Percentiles rank a stretch among this genome's conserved stretches.
phyloP scores from a whole-genome alignment of 2,329 filamentous ascomycete genomes.

The Raffaelea albimanens region DNA sequence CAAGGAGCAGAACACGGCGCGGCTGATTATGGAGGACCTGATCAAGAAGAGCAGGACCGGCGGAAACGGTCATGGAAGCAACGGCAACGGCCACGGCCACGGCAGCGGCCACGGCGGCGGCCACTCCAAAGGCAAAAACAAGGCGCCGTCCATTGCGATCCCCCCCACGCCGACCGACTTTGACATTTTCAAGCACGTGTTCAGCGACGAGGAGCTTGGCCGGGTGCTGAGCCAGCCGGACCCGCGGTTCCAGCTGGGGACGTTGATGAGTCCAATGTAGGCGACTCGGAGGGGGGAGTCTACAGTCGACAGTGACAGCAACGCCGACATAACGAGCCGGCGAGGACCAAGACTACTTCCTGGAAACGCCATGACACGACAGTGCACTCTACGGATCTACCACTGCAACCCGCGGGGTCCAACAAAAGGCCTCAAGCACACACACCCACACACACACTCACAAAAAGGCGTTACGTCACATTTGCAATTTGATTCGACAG shows the following conservation, averaged over 20 bases:
- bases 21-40: conserved; percentile 44
- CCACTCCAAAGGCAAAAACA: conserved; percentile 22
- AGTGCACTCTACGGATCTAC: too few species aligned
- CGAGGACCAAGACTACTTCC: too few species aligned
- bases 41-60: conserved; percentile 42
- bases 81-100: too few species aligned
- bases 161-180: conserved; percentile 29
- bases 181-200: conserved; percentile 44
- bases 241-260: conserved; percentile 43
- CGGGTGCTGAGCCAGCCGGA: conserved; percentile 41
- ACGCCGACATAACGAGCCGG: too few species aligned
- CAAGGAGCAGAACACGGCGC: conserved; percentile 40
- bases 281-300: neutral
- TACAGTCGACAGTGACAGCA: too few species aligned
- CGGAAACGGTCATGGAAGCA: too few species aligned
- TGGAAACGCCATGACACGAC: too few species aligned
- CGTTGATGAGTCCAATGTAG: conserved; percentile 31
- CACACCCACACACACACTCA: too few species aligned
- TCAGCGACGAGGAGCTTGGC: conserved; percentile 39
- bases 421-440: too few species aligned
- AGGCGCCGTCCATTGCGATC: conserved; percentile 12
- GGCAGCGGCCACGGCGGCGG: conserved; percentile 15
- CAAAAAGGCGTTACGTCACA: too few species aligned
- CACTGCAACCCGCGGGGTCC: too few species aligned
- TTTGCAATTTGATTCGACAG: too few species aligned